A percentile compares a stretch with the other conserved stretches of the same genome.
These are phyloP conservation scores for Apiotrichum siamense DNA, from an alignment of 1,284 basidiomycete species.

Conservation along the genomic window DNA sequence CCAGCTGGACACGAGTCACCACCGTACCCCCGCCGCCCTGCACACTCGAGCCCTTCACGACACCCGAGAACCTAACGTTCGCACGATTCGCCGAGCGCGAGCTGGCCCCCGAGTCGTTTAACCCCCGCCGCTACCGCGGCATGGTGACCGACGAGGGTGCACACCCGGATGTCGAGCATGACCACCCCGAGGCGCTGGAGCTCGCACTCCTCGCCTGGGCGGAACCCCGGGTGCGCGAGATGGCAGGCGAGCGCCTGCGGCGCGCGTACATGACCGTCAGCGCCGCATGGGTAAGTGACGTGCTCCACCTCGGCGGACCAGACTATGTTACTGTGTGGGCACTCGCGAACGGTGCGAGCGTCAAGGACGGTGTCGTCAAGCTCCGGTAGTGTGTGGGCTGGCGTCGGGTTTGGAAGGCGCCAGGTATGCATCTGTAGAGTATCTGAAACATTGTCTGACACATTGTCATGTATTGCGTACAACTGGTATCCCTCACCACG, in stretches of 20 bases:
- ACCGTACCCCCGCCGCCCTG: neutral
- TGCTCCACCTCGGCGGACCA: slow-evolving; percentile 20
- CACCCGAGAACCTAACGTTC: neutral
- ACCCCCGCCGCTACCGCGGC: slow-evolving; percentile 27
- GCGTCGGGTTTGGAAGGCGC: no score
- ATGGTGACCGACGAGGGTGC: slow-evolving; percentile 1
- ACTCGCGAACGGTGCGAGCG: slow-evolving; percentile 15
- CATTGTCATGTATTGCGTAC: no score
- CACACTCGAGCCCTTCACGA: neutral
- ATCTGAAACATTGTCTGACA: no score
- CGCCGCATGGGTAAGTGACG: slow-evolving; percentile 22
- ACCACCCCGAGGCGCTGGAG: slow-evolving; percentile 17
- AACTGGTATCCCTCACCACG: no score
- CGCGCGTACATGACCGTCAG: slow-evolving; percentile 27
- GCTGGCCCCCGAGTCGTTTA: slow-evolving; percentile 26
- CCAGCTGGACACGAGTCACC: neutral
- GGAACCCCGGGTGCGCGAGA: slow-evolving; percentile 20
- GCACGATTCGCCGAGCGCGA: slow-evolving; percentile 11
- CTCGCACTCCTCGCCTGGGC: slow-evolving; percentile 31
- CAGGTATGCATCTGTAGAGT: no score
- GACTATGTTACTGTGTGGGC: slow-evolving; percentile 17
- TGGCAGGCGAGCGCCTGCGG: slow-evolving; percentile 27
- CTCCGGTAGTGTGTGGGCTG: no score
- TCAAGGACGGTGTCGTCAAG: slow-evolving; percentile 24
- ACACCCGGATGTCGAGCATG: neutral